A percentile compares a stretch with the other conserved stretches of the same genome.
phyloP scores from a whole-genome alignment of 2,329 filamentous ascomycete species.

The Colletotrichum chrysophilum region DNA sequence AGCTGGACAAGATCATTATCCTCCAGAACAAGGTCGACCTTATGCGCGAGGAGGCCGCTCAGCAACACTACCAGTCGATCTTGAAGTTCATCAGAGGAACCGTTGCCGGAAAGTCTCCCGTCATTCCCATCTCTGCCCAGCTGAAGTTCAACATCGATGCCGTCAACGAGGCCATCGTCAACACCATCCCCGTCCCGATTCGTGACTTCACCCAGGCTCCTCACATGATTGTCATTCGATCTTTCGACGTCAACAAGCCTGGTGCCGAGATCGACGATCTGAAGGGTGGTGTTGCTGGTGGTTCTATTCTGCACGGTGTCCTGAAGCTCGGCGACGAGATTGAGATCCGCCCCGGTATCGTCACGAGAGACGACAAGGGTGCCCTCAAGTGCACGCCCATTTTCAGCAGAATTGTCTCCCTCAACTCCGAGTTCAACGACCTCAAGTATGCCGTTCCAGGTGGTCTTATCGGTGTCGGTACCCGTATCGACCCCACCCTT shows the following conservation, averaged over 20 bases:
- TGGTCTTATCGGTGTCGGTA: slow-evolving; percentile 97
- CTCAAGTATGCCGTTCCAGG: slow-evolving; percentile 98
- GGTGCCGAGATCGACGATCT: slow-evolving; percentile 98
- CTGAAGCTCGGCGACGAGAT: slow-evolving; percentile 98
- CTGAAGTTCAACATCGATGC: slow-evolving; percentile 99
- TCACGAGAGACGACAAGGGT: slow-evolving; percentile 91
- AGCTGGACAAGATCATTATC: slow-evolving; percentile 99
- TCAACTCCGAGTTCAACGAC: slow-evolving; percentile 96
- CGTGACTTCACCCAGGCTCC: slow-evolving; percentile 92
- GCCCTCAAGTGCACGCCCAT: slow-evolving; percentile 97
- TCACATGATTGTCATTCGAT: slow-evolving; percentile 99
- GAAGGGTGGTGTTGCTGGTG: slow-evolving; percentile 98
- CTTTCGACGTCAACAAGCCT: slow-evolving; percentile 99
- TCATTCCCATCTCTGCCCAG: slow-evolving; percentile 97
- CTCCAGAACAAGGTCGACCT: slow-evolving; percentile 99
- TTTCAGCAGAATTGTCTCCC: slow-evolving; percentile 90
- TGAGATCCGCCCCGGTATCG: slow-evolving; percentile 98
- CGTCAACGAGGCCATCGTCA: slow-evolving; percentile 94
- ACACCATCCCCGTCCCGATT: slow-evolving; percentile 89
- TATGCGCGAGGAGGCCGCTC: slow-evolving; percentile 94
- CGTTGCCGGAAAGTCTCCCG: slow-evolving; percentile 90
- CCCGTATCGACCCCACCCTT: slow-evolving; percentile 94
- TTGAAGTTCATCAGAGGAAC: slow-evolving; percentile 98
- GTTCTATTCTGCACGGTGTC: slow-evolving; percentile 94
- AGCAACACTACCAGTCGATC: slow-evolving; percentile 95